These are phyloP conservation scores for Microsporum canis DNA, from an alignment of 2,329 filamentous ascomycete species.

Conservation along the genomic window DNA sequence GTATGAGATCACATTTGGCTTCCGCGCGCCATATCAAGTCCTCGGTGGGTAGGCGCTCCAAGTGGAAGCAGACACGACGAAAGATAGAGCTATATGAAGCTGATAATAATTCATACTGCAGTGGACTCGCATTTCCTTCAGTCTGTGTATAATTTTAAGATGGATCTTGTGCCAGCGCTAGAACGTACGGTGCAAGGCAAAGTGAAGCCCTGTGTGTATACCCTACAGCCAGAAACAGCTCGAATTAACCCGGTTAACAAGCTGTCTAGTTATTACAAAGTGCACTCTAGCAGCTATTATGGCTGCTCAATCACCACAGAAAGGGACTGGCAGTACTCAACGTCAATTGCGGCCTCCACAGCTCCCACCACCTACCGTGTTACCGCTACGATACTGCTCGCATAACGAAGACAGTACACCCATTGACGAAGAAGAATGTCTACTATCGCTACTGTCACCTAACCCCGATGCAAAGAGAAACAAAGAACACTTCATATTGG, in stretches of 20 bases:
- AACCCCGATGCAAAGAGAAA: constrained; percentile 31
- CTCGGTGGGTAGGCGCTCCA: constrained; percentile 42
- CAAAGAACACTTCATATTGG: constrained; percentile 39
- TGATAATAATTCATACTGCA: constrained; percentile 20
- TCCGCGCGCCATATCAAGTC: constrained; percentile 89
- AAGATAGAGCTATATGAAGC: not conserved
- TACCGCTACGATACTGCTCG: constrained; percentile 38
- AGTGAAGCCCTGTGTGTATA: constrained; percentile 61
- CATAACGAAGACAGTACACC: constrained; percentile 34
- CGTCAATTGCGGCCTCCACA: constrained; percentile 31
- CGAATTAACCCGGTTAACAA: not conserved
- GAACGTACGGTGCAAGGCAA: constrained; percentile 76
- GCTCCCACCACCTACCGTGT: constrained; percentile 35
- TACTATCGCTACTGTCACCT: constrained; percentile 35
- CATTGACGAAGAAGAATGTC: constrained; percentile 35
- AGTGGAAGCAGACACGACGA: not conserved
- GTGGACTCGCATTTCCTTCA: constrained; percentile 77
- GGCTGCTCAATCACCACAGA: constrained; percentile 17
- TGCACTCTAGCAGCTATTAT: constrained; percentile 36
- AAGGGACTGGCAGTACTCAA: constrained; percentile 17
- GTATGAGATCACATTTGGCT: constrained; percentile 76
- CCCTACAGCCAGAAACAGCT: not conserved
- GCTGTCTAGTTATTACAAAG: constrained; percentile 61
- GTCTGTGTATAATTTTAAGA: constrained; percentile 73
- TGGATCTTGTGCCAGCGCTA: constrained; percentile 69